Evolutionary conservation across 2,329 filamentous ascomycete species (phyloP).

Genomic region (Tolypocladium guangdongense): DNA sequence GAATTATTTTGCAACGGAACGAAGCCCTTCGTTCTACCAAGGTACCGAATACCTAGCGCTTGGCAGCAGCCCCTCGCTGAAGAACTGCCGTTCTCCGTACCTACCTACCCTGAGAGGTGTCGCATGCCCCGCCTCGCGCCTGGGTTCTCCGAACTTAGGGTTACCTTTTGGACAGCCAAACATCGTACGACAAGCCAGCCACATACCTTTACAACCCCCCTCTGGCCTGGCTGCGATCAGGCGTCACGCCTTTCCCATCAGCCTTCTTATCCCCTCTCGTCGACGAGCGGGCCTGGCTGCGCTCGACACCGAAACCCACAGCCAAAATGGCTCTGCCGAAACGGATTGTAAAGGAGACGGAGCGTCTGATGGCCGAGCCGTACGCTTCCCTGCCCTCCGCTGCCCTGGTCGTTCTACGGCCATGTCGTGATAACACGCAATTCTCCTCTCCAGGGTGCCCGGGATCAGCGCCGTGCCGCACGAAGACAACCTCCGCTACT

Average conservation of each 20-base stretch:
- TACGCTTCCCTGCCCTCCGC: conserved; percentile 36
- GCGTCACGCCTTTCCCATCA: neutral
- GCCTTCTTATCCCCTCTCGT: neutral
- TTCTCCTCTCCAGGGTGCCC: conserved; percentile 55
- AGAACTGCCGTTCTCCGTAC: neutral
- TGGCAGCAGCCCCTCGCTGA: neutral
- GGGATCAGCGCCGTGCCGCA: conserved; percentile 94
- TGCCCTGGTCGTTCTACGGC: too few relatives aligned
- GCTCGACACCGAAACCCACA: neutral
- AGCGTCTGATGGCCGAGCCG: conserved; percentile 94
- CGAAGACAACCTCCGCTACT: conserved; percentile 95
- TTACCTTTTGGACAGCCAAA: neutral
- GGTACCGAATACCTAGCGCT: too few relatives aligned
- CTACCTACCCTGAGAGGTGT: neutral
- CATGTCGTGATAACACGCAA: conserved; percentile 6
- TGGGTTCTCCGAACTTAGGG: neutral
- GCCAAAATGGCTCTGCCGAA: conserved; percentile 69
- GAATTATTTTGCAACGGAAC: neutral
- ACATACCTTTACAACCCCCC: neutral
- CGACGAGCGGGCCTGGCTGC: neutral
- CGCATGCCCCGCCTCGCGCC: neutral
- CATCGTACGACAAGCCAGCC: neutral
- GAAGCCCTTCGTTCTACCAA: neutral
- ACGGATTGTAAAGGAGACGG: conserved; percentile 96
- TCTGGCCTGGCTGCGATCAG: neutral